Conservation (phyloP, 1,284 basidiomycete genomes). For the Mrakiaceae sp. region DNA sequence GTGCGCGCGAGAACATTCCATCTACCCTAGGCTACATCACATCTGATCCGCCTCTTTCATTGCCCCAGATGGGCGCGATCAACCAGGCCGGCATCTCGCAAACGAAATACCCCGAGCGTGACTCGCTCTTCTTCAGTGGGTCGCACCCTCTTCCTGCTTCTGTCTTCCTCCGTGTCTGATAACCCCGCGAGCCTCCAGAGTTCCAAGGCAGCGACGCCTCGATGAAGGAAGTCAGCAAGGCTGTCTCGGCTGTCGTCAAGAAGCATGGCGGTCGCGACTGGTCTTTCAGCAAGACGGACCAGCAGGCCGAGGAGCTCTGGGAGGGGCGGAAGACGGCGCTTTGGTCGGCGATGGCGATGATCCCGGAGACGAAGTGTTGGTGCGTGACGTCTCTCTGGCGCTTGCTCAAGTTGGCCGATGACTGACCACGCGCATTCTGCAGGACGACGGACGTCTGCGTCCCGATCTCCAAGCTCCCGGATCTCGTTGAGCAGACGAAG, state of each 20-base stretch:
- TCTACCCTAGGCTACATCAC: slow-evolving; percentile 6
- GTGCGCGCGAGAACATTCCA: slow-evolving; percentile 35
- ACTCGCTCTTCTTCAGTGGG: slow-evolving; percentile 63
- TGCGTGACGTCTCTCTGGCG: slow-evolving; percentile 32
- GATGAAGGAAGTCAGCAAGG: slow-evolving; percentile 51
- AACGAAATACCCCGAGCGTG: slow-evolving; percentile 54
- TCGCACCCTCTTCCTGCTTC: background rate
- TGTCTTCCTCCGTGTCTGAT: background rate
- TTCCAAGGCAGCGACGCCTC: slow-evolving; percentile 60
- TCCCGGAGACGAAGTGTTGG: slow-evolving; percentile 48
- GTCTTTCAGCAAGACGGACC: slow-evolving; percentile 51
- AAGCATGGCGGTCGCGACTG: slow-evolving; percentile 60
- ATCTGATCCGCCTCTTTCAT: background rate
- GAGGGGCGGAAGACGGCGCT: slow-evolving; percentile 71
- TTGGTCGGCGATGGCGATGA: slow-evolving; percentile 54
- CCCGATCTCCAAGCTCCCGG: slow-evolving; percentile 64
- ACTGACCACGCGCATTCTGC: background rate
- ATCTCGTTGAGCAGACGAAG: slow-evolving; percentile 63
- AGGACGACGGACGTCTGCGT: slow-evolving; percentile 39
- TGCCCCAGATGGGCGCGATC: slow-evolving; percentile 37
- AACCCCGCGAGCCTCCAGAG: slow-evolving; percentile 29
- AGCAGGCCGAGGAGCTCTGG: slow-evolving; percentile 71
- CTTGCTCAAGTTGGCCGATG: background rate
- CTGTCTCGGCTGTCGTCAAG: slow-evolving; percentile 48
- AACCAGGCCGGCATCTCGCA: slow-evolving; percentile 51